Evolutionary conservation across 129 eudicot species (phyloP).

Genomic region (Deinandra increscens): DNA sequence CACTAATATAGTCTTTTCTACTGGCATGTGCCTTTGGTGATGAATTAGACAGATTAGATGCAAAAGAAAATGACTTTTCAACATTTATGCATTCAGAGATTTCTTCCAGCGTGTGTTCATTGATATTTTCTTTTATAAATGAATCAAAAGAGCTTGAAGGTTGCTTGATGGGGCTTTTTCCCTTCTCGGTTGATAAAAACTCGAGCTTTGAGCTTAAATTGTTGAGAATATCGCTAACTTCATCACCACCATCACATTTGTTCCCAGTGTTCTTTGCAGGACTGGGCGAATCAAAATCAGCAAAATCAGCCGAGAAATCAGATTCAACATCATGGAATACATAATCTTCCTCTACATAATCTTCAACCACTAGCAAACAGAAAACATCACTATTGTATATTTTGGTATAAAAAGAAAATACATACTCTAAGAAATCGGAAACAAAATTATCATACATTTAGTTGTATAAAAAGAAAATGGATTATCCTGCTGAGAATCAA

Average conservation of each 20-base stretch:
- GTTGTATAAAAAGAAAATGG: too few species aligned
- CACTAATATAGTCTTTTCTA: conserved; percentile 19
- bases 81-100: conserved; percentile 17
- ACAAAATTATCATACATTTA: too few species aligned
- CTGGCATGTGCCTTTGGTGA: conserved; percentile 26
- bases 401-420: too few species aligned
- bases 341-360: conserved; percentile 30
- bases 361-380: conserved; percentile 33
- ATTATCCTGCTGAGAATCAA: too few species aligned
- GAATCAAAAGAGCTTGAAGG: conserved; percentile 30
- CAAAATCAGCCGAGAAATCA: conserved; percentile 30
- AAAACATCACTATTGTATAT: too few species aligned
- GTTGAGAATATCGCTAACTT: conserved; percentile 74
- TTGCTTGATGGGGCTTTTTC: conserved; percentile 35
- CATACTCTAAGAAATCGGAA: too few species aligned
- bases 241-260: conserved; percentile 46
- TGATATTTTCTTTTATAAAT: conserved; percentile 23
- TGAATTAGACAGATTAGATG: conserved; percentile 24
- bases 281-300: conserved; percentile 66
- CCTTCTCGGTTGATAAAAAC: conserved; percentile 71
- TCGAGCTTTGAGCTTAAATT: conserved; percentile 72
- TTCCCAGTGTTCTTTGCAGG: conserved; percentile 37
- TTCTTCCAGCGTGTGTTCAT: conserved; percentile 27
- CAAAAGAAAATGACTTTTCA: conserved; percentile 29
- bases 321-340: conserved; percentile 10